These are phyloP conservation scores for Fusarium armeniacum DNA, from an alignment of 2,329 filamentous ascomycete species.

Conservation along the genomic window DNA sequence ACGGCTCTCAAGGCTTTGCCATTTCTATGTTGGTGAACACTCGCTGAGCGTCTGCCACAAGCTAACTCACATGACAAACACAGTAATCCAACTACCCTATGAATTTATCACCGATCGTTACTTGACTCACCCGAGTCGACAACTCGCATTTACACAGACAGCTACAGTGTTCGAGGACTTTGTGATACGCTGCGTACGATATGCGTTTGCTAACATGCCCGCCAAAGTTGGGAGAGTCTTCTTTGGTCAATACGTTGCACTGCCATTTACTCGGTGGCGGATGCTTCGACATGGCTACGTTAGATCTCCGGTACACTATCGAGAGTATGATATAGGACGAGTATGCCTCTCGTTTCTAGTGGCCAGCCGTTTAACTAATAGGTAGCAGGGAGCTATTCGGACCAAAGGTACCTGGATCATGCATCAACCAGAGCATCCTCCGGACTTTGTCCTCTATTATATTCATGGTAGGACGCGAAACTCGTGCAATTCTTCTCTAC, in stretches of 20 bases:
- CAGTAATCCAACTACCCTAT: constrained; percentile 52
- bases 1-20: constrained; percentile 75
- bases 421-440: constrained; percentile 69
- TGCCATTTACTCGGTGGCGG: constrained; percentile 82
- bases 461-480: constrained; percentile 72
- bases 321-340: constrained; percentile 58
- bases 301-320: constrained; percentile 73
- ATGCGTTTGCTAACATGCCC: constrained; percentile 80
- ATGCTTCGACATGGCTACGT: constrained; percentile 80
- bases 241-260: constrained; percentile 79
- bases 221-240: constrained; percentile 79
- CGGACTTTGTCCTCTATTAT: constrained; percentile 87
- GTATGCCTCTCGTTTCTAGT: constrained; percentile 40
- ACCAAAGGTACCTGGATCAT: constrained; percentile 79
- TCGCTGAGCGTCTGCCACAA: not conserved
- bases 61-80: constrained; percentile 31
- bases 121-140: constrained; percentile 45
- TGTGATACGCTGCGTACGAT: constrained; percentile 82
- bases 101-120: constrained; percentile 53
- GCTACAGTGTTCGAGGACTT: constrained; percentile 83
- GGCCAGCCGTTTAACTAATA: constrained; percentile 6
- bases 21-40: constrained; percentile 71
- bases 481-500: not conserved
- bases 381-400: constrained; percentile 54
- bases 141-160: constrained; percentile 74